Conservation (phyloP, 305 asterid species). For the Fraxinus albicans region DNA sequence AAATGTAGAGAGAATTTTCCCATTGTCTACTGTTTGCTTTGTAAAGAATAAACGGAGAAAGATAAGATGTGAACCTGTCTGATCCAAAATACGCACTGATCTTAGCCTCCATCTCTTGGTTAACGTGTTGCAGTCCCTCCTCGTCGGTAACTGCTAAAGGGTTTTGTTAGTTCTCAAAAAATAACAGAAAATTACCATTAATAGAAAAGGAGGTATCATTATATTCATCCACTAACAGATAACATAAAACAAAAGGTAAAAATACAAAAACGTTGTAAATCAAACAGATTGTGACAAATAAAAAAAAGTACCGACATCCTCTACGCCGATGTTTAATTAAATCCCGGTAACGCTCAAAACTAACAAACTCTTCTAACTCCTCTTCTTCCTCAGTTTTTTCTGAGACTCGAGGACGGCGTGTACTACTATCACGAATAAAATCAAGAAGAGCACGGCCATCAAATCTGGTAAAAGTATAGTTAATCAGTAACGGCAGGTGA, state of each 20-base stretch:
- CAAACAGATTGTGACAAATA: not conserved
- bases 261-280: no score
- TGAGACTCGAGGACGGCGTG: slow-evolving; percentile 52
- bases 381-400: slow-evolving; percentile 95
- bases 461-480: slow-evolving; percentile 53
- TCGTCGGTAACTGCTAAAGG: slow-evolving; percentile 75
- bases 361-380: slow-evolving; percentile 99
- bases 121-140: slow-evolving; percentile 82
- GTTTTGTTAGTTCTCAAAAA: slow-evolving; percentile 29
- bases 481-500: slow-evolving; percentile 10
- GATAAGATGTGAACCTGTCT: slow-evolving; percentile 64
- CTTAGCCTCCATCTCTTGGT: slow-evolving; percentile 92
- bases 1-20: not conserved
- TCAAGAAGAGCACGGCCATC: slow-evolving; percentile 99
- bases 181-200: not conserved
- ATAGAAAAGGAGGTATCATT: slow-evolving; percentile 8
- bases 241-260: no score
- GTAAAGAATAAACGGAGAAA: not conserved
- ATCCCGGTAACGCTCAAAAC: slow-evolving; percentile 99
- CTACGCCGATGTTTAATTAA: slow-evolving; percentile 99
- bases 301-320: slow-evolving; percentile 99
- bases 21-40: not conserved
- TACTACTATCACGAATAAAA: slow-evolving; percentile 79
- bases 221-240: slow-evolving; percentile 3
- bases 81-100: slow-evolving; percentile 62